These are phyloP conservation scores for Gastrodia elata DNA, from an alignment of 106 monocot species.

Conservation along the genomic window DNA sequence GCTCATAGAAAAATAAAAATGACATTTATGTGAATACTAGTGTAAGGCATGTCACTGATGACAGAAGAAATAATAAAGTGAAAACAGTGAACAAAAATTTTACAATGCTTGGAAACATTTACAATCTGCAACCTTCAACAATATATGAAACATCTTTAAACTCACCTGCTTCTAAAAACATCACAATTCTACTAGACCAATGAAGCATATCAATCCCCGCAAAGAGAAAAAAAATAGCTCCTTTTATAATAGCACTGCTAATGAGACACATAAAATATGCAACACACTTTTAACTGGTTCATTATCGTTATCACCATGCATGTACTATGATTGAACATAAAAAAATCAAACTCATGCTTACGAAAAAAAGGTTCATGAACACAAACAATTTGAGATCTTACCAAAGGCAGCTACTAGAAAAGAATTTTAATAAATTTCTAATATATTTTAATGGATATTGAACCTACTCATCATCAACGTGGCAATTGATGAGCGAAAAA, in stretches of 20 bases:
- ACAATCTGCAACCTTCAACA: neutral
- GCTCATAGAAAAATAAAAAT: neutral
- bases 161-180: neutral
- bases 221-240: neutral
- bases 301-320: too few relatives aligned
- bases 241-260: neutral
- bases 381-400: neutral
- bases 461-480: neutral
- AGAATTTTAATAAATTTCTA: too few relatives aligned
- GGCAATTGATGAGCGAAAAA: too few relatives aligned
- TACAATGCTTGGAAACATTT: neutral
- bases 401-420: neutral
- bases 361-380: neutral
- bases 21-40: neutral
- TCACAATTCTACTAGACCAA: neutral
- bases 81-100: neutral
- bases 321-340: too few relatives aligned
- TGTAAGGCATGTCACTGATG: neutral
- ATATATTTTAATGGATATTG: neutral
- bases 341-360: neutral
- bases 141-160: neutral
- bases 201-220: too few relatives aligned
- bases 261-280: neutral
- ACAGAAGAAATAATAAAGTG: neutral
- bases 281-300: neutral